Evolutionary conservation across 2,329 filamentous ascomycete species (phyloP).

Genomic region (Hypoxylon sp.): DNA sequence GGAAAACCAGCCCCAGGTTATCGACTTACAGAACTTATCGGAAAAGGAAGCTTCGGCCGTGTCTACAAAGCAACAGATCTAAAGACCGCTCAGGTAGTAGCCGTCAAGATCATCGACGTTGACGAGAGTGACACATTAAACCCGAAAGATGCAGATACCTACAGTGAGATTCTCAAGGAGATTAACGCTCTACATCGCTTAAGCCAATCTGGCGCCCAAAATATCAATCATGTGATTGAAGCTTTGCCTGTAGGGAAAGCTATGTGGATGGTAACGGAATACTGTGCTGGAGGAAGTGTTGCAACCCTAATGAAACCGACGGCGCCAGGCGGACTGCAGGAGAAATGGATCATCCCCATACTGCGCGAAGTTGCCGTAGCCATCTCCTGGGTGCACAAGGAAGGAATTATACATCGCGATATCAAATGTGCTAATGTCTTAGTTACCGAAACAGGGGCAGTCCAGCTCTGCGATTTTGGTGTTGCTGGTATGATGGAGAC

Average conservation of each 20-base stretch:
- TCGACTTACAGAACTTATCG: constrained; percentile 79
- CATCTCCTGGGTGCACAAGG: constrained; percentile 76
- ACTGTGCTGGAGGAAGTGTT: constrained; percentile 87
- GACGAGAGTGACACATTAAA: constrained; percentile 80
- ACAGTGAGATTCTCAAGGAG: constrained; percentile 78
- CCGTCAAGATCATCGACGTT: constrained; percentile 87
- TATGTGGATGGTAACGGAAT: constrained; percentile 91
- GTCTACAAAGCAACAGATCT: constrained; percentile 75
- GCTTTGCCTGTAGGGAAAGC: constrained; percentile 82
- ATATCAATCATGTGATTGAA: constrained; percentile 86
- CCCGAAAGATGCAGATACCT: constrained; percentile 75
- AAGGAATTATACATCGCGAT: constrained; percentile 79
- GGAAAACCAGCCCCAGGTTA: constrained; percentile 75
- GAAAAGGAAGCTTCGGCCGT: constrained; percentile 80
- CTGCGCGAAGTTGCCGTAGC: constrained; percentile 76
- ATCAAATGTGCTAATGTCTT: constrained; percentile 86
- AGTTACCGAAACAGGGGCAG: constrained; percentile 80
- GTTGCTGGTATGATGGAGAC: constrained; percentile 84
- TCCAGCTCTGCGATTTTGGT: constrained; percentile 89
- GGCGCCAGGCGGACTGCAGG: constrained; percentile 73
- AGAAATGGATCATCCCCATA: constrained; percentile 79
- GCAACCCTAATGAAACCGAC: constrained; percentile 80
- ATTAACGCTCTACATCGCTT: constrained; percentile 79
- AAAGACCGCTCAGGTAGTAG: constrained; percentile 70
- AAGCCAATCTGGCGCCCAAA: constrained; percentile 80